Evolutionary conservation across 2,329 filamentous ascomycete species (phyloP).

Genomic region (Fragosphaeria purpurea): DNA sequence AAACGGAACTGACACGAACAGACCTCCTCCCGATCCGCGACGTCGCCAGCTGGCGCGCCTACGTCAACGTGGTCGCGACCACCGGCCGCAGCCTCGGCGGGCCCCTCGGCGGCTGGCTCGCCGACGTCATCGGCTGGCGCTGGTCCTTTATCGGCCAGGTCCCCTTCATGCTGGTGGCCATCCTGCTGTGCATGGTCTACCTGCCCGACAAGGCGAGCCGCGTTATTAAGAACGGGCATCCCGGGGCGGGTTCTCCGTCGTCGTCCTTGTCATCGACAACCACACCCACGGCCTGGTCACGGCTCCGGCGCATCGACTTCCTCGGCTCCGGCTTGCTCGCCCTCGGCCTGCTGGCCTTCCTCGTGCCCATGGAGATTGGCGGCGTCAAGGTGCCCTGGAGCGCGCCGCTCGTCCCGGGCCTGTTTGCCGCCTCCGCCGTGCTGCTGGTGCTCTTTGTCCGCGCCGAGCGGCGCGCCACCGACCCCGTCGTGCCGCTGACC

Average conservation of each 20-base stretch:
- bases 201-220: conserved; percentile 22
- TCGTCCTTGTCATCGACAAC: not conserved
- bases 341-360: conserved; percentile 24
- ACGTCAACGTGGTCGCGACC: conserved; percentile 42
- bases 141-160: conserved; percentile 53
- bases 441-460: conserved; percentile 24
- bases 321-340: conserved; percentile 39
- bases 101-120: conserved; percentile 49
- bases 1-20: conserved; percentile 10
- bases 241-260: conserved; percentile 11
- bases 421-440: conserved; percentile 21
- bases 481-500: conserved; percentile 50
- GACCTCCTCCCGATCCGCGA: conserved; percentile 43
- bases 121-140: conserved; percentile 55
- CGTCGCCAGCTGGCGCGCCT: conserved; percentile 43
- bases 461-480: conserved; percentile 30
- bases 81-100: conserved; percentile 42
- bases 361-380: conserved; percentile 30
- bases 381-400: conserved; percentile 29
- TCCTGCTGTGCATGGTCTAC: conserved; percentile 25
- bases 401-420: conserved; percentile 22
- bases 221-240: conserved; percentile 9
- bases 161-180: conserved; percentile 42
- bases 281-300: conserved; percentile 9
- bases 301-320: conserved; percentile 48